Base-by-base conservation (phyloP, 2,329 filamentous ascomycete species). In the Leptographium wingfieldii region DNA sequence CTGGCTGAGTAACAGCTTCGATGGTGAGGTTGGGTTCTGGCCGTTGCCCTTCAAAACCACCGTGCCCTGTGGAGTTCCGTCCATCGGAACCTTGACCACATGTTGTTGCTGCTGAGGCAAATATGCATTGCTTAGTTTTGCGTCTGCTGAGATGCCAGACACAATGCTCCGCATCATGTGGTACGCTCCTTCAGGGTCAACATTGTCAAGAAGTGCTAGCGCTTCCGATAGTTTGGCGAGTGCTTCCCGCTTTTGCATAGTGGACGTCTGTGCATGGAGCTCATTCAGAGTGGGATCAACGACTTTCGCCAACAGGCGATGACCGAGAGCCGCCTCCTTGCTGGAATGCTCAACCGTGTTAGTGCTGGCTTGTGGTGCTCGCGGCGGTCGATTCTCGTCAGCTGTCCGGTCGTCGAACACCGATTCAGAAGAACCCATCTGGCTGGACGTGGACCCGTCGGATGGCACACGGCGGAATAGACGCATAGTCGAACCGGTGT, bases 131-230 rank as follows among this genome's bases (percentile, higher is more conserved):
- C 73, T 77, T 12, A 92, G 77, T 70, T 86, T 90, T 27, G 79
- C 76, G 67, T 92, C 88, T 55, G 80, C 77, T 52, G 87, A 81
- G 55, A 95, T 80, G 60, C 83, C 82, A n/a, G 88, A 80, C 62
- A 95, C 79, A 64, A 95, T 82, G 60, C 83, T 81, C 67, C 85
- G 88, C 68, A 99, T 79, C 19, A 99, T 79, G 65, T 95, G 85
- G 67, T 92, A 94, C 49, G 92, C 84, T 22, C 92, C 92, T 70
- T 96, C 92, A 0, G 92, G 92, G 68, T 99, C 92, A 35, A 92
- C 79, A 53, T 88, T 84, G 70, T 97, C 90, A 38, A 99, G 79
- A 14, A 85, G 81, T 5, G 86, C 87, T 77, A 94, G 95, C 0
- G 92, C 92, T 70, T 95, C 89, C 0, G 89, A 90, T 14, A 96